phyloP scores from a whole-genome alignment of 257 asterid species.

The Lycium ferocissimum region DNA sequence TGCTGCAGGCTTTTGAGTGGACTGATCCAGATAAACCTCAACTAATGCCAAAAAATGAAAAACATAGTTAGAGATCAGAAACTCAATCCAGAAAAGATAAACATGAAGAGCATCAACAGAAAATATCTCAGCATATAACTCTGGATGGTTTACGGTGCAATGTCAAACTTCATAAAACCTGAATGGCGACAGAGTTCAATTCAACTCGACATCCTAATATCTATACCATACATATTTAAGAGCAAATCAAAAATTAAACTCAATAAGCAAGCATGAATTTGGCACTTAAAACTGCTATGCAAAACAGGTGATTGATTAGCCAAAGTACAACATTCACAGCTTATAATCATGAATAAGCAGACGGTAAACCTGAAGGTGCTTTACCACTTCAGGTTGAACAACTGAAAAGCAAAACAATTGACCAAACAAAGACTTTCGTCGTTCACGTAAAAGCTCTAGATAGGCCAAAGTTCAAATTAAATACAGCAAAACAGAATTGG shows the following conservation, averaged over 20 bases:
- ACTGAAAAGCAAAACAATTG: background rate
- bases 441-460: background rate
- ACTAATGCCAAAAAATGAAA: slow-evolving; percentile 38
- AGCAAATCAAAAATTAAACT: background rate
- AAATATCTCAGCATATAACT: slow-evolving; percentile 7
- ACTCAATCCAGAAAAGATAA: background rate
- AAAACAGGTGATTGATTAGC: background rate
- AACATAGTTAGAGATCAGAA: slow-evolving; percentile 13
- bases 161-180: slow-evolving; percentile 11
- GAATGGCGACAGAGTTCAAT: slow-evolving; percentile 13
- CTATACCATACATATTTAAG: background rate
- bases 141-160: background rate
- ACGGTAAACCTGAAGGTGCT: background rate
- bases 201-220: slow-evolving; percentile 16
- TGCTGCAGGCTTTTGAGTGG: slow-evolving; percentile 41
- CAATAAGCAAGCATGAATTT: background rate
- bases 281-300: background rate
- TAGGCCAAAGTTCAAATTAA: background rate
- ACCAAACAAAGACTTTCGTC: background rate
- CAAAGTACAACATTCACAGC: slow-evolving; percentile 17
- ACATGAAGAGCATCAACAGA: slow-evolving; percentile 31
- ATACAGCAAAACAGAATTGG: slow-evolving; percentile 4
- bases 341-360: background rate
- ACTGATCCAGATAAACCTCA: slow-evolving; percentile 50
- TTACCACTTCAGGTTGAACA: background rate